Percentiles rank a stretch among this genome's conserved stretches.
These are phyloP conservation scores for Thecamonas trahens DNA, from an alignment of 78 protist genomes.

Conservation along the genomic window DNA sequence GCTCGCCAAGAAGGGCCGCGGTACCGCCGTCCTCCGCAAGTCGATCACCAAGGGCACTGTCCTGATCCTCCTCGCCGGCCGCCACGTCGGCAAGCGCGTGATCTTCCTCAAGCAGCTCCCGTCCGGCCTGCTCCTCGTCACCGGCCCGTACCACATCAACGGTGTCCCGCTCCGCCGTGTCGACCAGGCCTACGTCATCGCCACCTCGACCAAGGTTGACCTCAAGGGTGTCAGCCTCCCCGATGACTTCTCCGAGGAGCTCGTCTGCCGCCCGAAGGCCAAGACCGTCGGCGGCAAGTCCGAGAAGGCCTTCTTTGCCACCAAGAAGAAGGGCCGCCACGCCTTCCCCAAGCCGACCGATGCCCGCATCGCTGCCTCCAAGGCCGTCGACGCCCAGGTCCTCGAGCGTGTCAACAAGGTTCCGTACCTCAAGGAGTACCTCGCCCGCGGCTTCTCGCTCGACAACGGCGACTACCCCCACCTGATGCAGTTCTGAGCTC, in stretches of 20 bases:
- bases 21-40: slow-evolving; percentile 63
- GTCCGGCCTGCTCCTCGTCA: slow-evolving; percentile 89
- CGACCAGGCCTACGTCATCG: slow-evolving; percentile 90
- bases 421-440: slow-evolving; percentile 66
- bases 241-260: slow-evolving; percentile 33
- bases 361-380: slow-evolving; percentile 75
- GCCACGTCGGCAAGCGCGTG: slow-evolving; percentile 90
- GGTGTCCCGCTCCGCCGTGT: slow-evolving; percentile 98
- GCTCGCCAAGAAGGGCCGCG: neutral
- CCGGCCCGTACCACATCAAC: slow-evolving; percentile 95
- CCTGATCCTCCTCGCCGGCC: slow-evolving; percentile 92
- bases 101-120: slow-evolving; percentile 87
- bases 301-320: slow-evolving; percentile 12
- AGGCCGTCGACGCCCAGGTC: slow-evolving; percentile 65
- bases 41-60: slow-evolving; percentile 94
- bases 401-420: slow-evolving; percentile 62
- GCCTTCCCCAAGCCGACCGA: neutral
- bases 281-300: slow-evolving; percentile 2
- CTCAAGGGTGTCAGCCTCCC: slow-evolving; percentile 43
- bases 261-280: too few species aligned
- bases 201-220: slow-evolving; percentile 93
- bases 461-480: slow-evolving; percentile 77
- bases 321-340: too few species aligned
- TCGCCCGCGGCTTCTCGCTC: slow-evolving; percentile 72
- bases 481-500: slow-evolving; percentile 72